Base-by-base conservation (phyloP, 108 stramenopile species). In the Epithemia pelagica region DNA sequence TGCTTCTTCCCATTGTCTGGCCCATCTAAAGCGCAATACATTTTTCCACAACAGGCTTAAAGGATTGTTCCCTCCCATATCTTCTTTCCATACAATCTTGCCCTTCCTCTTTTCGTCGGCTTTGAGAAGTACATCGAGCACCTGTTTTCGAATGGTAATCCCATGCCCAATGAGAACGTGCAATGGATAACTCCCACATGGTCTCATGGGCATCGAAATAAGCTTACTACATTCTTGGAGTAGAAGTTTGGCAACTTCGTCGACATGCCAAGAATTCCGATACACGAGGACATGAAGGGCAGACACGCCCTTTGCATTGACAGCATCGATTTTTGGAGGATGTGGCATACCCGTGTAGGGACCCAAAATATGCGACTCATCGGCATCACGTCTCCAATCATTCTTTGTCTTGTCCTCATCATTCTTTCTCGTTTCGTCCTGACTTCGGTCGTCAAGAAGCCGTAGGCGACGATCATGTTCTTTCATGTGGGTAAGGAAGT, bases 1-100 rank as follows among this genome's bases (percentile, higher is more conserved):
- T 28, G 54, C 26, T 26, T 1, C 26, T 27, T 66, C 65, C 54
- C 54, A 54, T n/a, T 55, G 52, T 21, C 30, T 52, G 20, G 76
- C 76, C 76, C 76, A 77, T 2, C 68, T 62, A 57, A 77, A 77
- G 28, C 72, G 62, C 30, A 77, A 51, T 18, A 67, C 66, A 55
- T 73, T 77, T 46, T 77, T 72, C 71, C 72, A 77, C 31, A 77
- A 46, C 2, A 73, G 55, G 10, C 67, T 65, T 28, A 77, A 54
- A n/a, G 76, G 68, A 54, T 64, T 72, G 54, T 77, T 71, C 19
- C 76, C 76, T 31, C 68, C 29, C 19, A 30, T 23, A 60, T 77
- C 72, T 3, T 67, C 66, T 33, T 61, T 54, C 32, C 52, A 52
- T 8, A 58, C 25, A 8, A 66, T 60, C 26, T 5, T 54, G 15